These are phyloP conservation scores for Fusarium xyrophilum DNA, from an alignment of 2,329 filamentous ascomycete species.

Conservation along the genomic window DNA sequence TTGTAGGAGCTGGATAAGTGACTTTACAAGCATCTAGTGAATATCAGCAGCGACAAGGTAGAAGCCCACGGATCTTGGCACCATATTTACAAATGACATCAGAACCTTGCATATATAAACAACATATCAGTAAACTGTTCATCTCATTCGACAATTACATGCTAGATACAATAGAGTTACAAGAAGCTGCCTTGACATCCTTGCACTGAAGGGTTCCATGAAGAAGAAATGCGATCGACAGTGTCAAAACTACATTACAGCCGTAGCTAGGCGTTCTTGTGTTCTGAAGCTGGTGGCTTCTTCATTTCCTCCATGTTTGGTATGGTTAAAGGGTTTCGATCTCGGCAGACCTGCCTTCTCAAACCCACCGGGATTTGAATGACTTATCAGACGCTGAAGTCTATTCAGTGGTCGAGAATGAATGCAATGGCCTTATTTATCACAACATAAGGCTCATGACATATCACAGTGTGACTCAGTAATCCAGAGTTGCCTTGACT, in stretches of 20 bases:
- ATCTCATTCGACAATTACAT: not conserved
- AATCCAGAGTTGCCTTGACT: not conserved
- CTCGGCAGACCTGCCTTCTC: not conserved
- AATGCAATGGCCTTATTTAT: not conserved
- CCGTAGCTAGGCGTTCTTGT: not conserved
- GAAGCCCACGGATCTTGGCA: not conserved
- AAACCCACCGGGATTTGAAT: not conserved
- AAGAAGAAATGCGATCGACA: not conserved
- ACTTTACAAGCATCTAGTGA: not conserved
- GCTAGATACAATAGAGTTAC: not conserved
- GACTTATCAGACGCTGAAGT: not conserved
- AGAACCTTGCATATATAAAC: not conserved
- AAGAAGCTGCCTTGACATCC: not conserved
- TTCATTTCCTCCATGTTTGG: too few relatives aligned
- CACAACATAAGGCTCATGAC: not conserved
- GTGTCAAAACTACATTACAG: not conserved
- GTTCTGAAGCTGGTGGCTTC: not conserved
- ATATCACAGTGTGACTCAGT: not conserved
- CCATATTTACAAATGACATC: not conserved
- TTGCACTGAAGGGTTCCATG: not conserved
- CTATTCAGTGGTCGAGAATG: not conserved
- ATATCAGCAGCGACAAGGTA: not conserved
- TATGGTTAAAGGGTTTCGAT: not conserved
- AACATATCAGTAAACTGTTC: not conserved
- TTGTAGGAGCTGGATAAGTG: not conserved